A percentile compares a stretch with the other conserved stretches of the same genome.
phyloP scores from a whole-genome alignment of 2,329 filamentous ascomycete genomes.

The Claviceps maximensis region DNA sequence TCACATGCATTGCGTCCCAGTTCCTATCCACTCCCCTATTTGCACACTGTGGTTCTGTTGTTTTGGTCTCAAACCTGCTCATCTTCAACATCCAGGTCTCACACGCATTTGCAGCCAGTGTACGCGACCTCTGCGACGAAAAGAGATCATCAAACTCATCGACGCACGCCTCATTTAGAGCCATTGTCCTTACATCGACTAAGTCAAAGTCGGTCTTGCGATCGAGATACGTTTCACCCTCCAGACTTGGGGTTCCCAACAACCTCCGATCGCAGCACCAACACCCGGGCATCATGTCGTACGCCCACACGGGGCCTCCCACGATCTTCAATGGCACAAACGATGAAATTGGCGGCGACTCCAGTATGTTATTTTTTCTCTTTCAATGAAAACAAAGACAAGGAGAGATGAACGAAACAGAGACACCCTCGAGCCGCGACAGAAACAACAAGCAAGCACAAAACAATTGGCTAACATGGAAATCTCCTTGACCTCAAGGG shows the following conservation, averaged over 20 bases:
- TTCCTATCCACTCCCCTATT: neutral
- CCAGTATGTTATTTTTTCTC: conserved; percentile 41
- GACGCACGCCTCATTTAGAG: neutral
- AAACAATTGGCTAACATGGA: neutral
- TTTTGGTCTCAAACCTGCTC: neutral
- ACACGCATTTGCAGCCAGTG: neutral
- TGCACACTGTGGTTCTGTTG: neutral
- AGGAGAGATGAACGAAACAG: neutral
- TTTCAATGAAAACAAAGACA: neutral
- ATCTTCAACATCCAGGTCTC: neutral
- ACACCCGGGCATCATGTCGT: conserved; percentile 33
- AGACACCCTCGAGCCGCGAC: neutral
- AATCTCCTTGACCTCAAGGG: conserved; percentile 33
- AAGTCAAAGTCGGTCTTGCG: neutral
- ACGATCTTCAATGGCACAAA: conserved; percentile 51
- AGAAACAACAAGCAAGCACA: neutral
- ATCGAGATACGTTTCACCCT: neutral
- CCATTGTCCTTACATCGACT: neutral
- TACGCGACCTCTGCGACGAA: neutral
- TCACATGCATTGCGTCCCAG: neutral
- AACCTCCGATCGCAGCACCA: neutral
- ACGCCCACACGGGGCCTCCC: conserved; percentile 45
- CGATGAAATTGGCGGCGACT: conserved; percentile 57
- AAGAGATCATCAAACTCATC: neutral
- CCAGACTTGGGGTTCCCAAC: neutral